Base-by-base conservation (phyloP, 139 green algal genomes). In the Ulvella scutata region DNA sequence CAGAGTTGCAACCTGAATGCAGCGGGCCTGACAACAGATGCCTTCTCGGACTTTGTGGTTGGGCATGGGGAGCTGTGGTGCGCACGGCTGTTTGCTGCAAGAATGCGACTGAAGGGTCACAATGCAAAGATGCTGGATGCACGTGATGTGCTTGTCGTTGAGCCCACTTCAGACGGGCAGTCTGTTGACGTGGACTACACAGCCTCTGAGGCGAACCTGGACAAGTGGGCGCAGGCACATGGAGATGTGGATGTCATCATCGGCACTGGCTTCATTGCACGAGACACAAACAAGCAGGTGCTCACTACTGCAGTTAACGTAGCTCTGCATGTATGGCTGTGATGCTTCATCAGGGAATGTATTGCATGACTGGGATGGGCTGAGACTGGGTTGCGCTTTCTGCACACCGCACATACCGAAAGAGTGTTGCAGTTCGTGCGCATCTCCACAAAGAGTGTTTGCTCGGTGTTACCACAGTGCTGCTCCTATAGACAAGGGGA, bases 11-110 rank as follows among this genome's bases (percentile, higher is more conserved):
- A 43, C 40, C 33, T 61, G 33, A 38, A 28, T 79, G 73, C 84
- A 94, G 91, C 92, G 31, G 92, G 92, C 28, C 90, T 92, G 76
- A 85, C 88, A 38, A 96, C 91, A 2, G 89, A 97, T 2, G 83
- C 89, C 0, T 98, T 98, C 84, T 86, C 86, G 3, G 94, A 99
- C 80, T 98, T 93, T 81, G 91, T 99, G 36, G 93, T 98, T 28
- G 94, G 94, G 17, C 94, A 99, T 74, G 94, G 94, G 28, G 94
- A 99, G 84, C 85, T 99, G n/a, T 99, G 94, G 94, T 92, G 83
- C 38, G 94, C 91, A n/a, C 85, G 85, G 74, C 84, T 99, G 36
- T 86, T 92, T 26, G 78, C 90, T 0, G 83, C 88, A 1, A 78
- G 75, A 23, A 28, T 43, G n/a, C 72, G 76, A 72, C 43, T 78